Evolutionary conservation across 805 yeast species (phyloP).

Genomic region (Cyberlindnera nakhonratchasimensis): DNA sequence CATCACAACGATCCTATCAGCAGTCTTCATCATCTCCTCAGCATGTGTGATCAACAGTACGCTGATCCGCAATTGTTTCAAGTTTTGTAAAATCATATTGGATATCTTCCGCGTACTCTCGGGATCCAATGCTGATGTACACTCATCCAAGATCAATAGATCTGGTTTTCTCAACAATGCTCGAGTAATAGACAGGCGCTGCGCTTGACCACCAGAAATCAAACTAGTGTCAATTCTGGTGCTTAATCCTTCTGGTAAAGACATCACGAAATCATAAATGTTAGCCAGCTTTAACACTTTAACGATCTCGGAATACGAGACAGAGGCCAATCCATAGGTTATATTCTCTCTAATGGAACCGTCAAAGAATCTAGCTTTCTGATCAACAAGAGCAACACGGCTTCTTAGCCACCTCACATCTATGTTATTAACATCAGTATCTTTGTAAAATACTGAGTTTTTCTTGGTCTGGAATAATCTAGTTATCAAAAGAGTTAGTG

Average conservation of each 20-base stretch:
- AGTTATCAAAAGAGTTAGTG: constrained; percentile 55
- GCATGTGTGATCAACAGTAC: constrained; percentile 74
- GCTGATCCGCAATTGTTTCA: constrained; percentile 38
- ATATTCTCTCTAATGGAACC: constrained; percentile 74
- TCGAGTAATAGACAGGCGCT: constrained; percentile 79
- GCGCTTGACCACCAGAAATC: constrained; percentile 90
- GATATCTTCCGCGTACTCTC: constrained; percentile 51
- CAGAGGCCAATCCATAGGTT: constrained; percentile 48
- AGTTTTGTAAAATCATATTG: constrained; percentile 39
- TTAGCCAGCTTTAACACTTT: constrained; percentile 44
- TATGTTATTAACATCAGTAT: constrained; percentile 43
- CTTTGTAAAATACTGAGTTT: constrained; percentile 43
- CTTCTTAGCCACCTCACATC: constrained; percentile 48
- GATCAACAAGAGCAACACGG: constrained; percentile 68
- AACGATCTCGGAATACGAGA: constrained; percentile 35
- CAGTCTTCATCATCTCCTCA: constrained; percentile 55
- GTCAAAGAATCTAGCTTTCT: constrained; percentile 65
- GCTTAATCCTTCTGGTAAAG: constrained; percentile 55
- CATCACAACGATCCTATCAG: constrained; percentile 49
- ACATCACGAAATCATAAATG: constrained; percentile 49
- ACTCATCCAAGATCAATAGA: constrained; percentile 71
- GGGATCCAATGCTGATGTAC: constrained; percentile 83
- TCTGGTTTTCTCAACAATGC: constrained; percentile 68
- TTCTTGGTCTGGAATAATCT: constrained; percentile 45
- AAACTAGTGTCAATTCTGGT: constrained; percentile 51